These are phyloP conservation scores for Plasmodium sp. DNA, from an alignment of 169 alveolate species.

Conservation along the genomic window DNA sequence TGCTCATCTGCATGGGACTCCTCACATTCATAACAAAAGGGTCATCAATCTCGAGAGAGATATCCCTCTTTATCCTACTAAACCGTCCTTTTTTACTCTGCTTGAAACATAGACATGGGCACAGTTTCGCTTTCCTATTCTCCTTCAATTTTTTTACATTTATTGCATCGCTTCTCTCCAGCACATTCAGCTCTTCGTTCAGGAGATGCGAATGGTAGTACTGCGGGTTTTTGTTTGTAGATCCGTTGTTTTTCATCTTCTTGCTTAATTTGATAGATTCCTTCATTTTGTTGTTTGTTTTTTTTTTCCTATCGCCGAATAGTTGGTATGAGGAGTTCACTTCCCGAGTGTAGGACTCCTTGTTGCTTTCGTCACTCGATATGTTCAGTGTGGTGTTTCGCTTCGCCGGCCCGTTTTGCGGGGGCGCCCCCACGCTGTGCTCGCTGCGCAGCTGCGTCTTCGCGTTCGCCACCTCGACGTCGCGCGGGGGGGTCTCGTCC, in stretches of 20 bases:
- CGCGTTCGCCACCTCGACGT: neutral
- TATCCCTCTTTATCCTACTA: conserved; percentile 24
- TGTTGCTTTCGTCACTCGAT: neutral
- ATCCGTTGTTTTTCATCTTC: neutral
- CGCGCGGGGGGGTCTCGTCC: neutral
- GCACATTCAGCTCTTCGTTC: conserved; percentile 44
- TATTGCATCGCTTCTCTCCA: conserved; percentile 72
- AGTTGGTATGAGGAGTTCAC: neutral
- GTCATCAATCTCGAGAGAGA: conserved; percentile 63
- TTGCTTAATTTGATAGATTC: conserved; percentile 6
- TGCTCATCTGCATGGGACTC: conserved; percentile 53
- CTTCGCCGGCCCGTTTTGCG: neutral
- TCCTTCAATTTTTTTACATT: conserved; percentile 38
- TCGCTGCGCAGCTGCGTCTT: neutral
- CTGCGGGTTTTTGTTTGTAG: conserved; percentile 13
- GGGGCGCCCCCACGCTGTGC: neutral
- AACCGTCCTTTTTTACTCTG: conserved; percentile 36
- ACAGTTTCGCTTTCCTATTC: neutral
- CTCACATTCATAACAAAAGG: conserved; percentile 32
- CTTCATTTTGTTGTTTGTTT: neutral
- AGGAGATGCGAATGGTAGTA: conserved; percentile 45
- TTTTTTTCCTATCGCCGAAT: conserved; percentile 9
- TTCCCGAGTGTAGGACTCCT: neutral
- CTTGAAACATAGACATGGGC: conserved; percentile 26
- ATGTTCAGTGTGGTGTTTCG: neutral